Evolutionary conservation across 768 basidiomycete species (phyloP).

Genomic region (Suillus placidus): DNA sequence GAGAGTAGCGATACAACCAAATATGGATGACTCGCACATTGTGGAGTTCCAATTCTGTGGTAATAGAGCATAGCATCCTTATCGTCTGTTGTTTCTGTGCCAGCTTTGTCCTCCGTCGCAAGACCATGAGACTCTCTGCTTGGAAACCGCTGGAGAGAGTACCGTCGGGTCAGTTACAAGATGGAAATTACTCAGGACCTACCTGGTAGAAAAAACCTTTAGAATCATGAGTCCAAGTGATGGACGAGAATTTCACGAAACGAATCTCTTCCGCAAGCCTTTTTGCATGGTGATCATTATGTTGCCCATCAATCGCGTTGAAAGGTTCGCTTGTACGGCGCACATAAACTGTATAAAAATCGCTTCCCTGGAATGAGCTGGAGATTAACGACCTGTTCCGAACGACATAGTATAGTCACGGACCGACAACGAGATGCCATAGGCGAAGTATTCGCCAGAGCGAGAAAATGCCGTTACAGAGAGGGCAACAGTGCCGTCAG

Average conservation of each 20-base stretch:
- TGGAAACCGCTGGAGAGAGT: constrained; percentile 53
- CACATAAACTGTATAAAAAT: constrained; percentile 70
- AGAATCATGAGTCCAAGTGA: constrained; percentile 77
- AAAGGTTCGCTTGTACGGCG: constrained; percentile 65
- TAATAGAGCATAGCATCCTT: constrained; percentile 76
- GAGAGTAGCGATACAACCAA: constrained; percentile 6
- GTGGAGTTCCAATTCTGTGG: constrained; percentile 70
- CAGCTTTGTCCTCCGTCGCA: constrained; percentile 51
- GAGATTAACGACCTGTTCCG: not conserved
- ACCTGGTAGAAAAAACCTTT: constrained; percentile 87
- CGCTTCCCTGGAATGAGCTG: constrained; percentile 58
- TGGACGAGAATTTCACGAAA: constrained; percentile 74
- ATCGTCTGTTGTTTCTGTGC: constrained; percentile 64
- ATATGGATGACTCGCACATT: constrained; percentile 47
- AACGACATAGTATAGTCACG: constrained; percentile 25
- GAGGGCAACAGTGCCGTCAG: constrained; percentile 74
- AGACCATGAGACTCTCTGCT: constrained; percentile 47
- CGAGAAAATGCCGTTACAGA: constrained; percentile 60
- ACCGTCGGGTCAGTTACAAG: not conserved
- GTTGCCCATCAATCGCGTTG: constrained; percentile 39
- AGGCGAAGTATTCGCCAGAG: constrained; percentile 73
- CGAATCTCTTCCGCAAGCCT: constrained; percentile 68
- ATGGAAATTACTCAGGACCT: constrained; percentile 13
- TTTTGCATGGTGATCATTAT: constrained; percentile 47
- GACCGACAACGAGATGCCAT: constrained; percentile 74